These are phyloP conservation scores for Botryotinia calthae DNA, from an alignment of 2,329 filamentous ascomycete species.

Conservation along the genomic window DNA sequence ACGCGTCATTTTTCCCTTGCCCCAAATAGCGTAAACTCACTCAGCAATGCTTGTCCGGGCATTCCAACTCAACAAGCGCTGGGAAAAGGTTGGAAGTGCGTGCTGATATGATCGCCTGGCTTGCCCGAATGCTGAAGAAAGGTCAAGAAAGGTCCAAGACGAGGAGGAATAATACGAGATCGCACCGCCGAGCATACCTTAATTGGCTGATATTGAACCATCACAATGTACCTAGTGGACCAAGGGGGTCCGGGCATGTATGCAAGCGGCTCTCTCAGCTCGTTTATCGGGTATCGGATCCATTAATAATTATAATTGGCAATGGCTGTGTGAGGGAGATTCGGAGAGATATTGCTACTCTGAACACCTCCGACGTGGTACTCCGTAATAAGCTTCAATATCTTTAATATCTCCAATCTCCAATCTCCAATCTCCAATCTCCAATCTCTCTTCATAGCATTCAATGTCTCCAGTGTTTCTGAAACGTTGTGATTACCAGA, in stretches of 20 bases:
- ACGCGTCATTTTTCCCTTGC: conserved; percentile 2
- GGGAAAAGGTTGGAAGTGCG: neutral
- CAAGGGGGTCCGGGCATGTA: neutral
- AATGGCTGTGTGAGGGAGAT: neutral
- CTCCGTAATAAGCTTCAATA: too few species aligned
- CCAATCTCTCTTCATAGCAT: neutral
- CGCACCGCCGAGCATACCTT: neutral
- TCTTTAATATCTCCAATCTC: neutral
- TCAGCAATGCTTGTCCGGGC: neutral
- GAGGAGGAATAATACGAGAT: conserved; percentile 1
- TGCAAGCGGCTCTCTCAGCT: conserved; percentile 6
- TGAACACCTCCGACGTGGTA: too few species aligned
- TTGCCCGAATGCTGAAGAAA: too few species aligned
- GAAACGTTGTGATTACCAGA: neutral
- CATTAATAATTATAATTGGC: neutral
- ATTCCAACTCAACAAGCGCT: neutral
- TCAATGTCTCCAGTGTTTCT: neutral
- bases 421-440: neutral
- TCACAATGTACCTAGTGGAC: neutral
- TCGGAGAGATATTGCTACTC: too few species aligned
- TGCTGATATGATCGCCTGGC: neutral
- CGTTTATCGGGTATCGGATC: neutral
- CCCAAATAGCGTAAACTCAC: neutral
- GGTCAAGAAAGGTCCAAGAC: neutral
- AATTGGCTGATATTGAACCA: neutral